These are phyloP conservation scores for Rheum nobile DNA, from an alignment of 148 eudicot genomes.

Conservation along the genomic window DNA sequence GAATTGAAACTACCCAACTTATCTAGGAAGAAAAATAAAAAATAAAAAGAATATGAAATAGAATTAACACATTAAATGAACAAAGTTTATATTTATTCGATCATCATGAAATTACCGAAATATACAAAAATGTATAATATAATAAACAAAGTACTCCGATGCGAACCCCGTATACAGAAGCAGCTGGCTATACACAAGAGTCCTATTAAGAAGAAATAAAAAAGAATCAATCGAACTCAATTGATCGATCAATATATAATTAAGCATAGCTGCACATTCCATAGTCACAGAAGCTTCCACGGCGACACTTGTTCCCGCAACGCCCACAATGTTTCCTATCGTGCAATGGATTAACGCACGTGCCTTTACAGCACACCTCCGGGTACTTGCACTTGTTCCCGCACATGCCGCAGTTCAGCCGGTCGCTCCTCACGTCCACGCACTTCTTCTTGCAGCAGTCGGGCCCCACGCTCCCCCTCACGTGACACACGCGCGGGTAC, in stretches of 20 bases:
- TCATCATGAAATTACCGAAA: too few species aligned
- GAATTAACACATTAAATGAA: too few species aligned
- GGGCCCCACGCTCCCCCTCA: constrained; percentile 37
- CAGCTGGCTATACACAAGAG: too few species aligned
- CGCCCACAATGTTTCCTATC: constrained; percentile 49
- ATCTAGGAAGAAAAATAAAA: too few species aligned
- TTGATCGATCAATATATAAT: background rate
- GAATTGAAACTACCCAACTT: too few species aligned
- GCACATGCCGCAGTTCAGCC: constrained; percentile 51
- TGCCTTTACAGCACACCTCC: constrained; percentile 48
- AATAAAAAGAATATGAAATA: too few species aligned
- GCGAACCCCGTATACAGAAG: too few species aligned
- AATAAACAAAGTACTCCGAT: too few species aligned
- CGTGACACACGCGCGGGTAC: constrained; percentile 44
- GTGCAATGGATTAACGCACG: constrained; percentile 28
- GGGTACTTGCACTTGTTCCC: constrained; percentile 44
- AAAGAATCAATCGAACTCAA: background rate
- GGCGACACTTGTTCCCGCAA: constrained; percentile 42
- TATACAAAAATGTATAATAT: too few species aligned
- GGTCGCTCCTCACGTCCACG: constrained; percentile 41
- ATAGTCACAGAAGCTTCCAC: constrained; percentile 29
- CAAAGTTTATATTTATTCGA: too few species aligned
- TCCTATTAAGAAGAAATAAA: background rate
- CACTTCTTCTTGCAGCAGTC: constrained; percentile 60
- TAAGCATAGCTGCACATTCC: constrained; percentile 71